Evolutionary conservation across 805 yeast species (phyloP).

Genomic region (Yamadazyma ubonensis): DNA sequence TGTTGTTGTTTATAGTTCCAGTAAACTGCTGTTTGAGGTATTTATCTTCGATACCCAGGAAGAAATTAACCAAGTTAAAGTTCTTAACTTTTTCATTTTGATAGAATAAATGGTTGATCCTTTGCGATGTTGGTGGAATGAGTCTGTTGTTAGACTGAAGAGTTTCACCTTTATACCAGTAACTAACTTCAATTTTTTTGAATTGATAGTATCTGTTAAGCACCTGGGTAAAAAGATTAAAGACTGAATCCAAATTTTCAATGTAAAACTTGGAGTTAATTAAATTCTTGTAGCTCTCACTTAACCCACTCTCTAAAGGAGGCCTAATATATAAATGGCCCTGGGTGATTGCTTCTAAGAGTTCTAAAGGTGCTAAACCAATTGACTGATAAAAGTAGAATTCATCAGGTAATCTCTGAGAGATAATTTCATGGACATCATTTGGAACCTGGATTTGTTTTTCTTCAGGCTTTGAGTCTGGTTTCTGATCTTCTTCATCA

Average conservation of each 20-base stretch:
- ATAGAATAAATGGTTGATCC: conserved; percentile 25
- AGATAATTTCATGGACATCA: conserved; percentile 78
- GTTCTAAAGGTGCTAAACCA: conserved; percentile 65
- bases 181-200: conserved; percentile 54
- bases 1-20: conserved; percentile 34
- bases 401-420: conserved; percentile 85
- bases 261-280: conserved; percentile 45
- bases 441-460: conserved; percentile 52
- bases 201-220: conserved; percentile 84
- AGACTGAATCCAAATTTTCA: conserved; percentile 56
- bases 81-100: conserved; percentile 7
- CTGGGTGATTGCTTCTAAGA: conserved; percentile 65
- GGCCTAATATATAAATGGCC: conserved; percentile 63
- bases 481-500: conserved; percentile 1
- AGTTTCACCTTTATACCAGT: conserved; percentile 52
- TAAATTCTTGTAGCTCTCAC: conserved; percentile 57
- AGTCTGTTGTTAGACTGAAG: conserved; percentile 51
- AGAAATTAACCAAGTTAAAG: conserved; percentile 28
- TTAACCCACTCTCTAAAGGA: conserved; percentile 63
- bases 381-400: conserved; percentile 75
- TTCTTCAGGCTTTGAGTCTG: neutral
- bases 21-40: conserved; percentile 16
- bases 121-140: conserved; percentile 51
- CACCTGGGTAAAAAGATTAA: conserved; percentile 67
- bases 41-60: conserved; percentile 22